Base-by-base conservation (phyloP, 805 yeast genomes). In the Myxozyma neotropica region DNA sequence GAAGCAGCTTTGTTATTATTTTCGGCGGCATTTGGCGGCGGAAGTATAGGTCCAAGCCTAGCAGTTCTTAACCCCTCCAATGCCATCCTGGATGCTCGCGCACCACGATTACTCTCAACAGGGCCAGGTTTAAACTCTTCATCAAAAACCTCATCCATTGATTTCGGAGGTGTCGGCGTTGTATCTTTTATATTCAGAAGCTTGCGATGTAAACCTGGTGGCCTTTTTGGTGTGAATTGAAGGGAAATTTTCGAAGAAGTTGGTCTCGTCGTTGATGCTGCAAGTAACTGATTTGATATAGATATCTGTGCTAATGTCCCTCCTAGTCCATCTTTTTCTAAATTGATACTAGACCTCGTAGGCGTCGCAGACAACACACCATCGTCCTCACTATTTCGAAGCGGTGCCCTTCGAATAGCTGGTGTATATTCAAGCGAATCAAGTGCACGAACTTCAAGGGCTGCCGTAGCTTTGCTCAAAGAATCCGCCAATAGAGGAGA, bases 401-500 rank as follows among this genome's bases (percentile, higher is more conserved):
- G 13, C 29, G 43, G 43, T 31, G 17, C 17, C 35, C 52, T 36
- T 48, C 43, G 8, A 48, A 23, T 29, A 27, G 31, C 8, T 15
- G 42, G 42, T 13, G 42, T 38, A 38, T 38, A 38, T 38, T 38
- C 42, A 17, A 48, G 31, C 13, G 24, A 27, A 10, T 33, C 52
- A 13, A 48, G 23, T 17, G 21, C 39, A 6, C 12, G 27, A 4
- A 31, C 33, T 13, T 35, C 43, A 8, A 48, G 31, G 24, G 52
- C 33, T 8, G 17, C 19, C 1, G 52, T 48, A 8, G 43, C 40
- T 13, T 48, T 48, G 15, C 36, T 48, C 10, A 38, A 12, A 10
- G 52, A 48, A 13, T 48, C 43, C 7, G 23, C 43, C 35, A 35
- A 48, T 36, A 48, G 21, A 4, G 52, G 52, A 27, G 52, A 48